phyloP scores from a whole-genome alignment of 495 filamentous ascomycete genomes.

The Hyaloscypha finlandica region DNA sequence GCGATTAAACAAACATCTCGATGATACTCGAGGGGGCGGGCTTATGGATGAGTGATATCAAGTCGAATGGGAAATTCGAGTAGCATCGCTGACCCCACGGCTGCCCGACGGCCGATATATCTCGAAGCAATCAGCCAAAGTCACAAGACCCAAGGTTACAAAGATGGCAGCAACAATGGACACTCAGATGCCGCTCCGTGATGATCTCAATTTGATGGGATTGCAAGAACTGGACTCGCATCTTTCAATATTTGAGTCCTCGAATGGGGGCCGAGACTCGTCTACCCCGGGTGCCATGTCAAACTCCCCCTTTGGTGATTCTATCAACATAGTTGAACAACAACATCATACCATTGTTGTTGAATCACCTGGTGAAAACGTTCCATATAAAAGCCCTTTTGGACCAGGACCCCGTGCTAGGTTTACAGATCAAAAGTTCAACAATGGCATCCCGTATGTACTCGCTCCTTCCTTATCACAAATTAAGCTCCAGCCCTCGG shows the following conservation, averaged over 20 bases:
- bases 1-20: constrained; percentile 13
- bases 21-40: constrained; percentile 22
- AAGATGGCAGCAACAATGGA: constrained; percentile 33
- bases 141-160: constrained; percentile 19
- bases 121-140: constrained; percentile 19
- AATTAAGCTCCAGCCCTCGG: constrained; percentile 9
- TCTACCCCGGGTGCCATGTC: constrained; percentile 28
- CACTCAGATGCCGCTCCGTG: constrained; percentile 25
- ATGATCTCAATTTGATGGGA: constrained; percentile 36
- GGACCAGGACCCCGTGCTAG: constrained; percentile 12
- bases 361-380: constrained; percentile 24
- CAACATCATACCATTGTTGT: constrained; percentile 29
- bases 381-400: constrained; percentile 13
- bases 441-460: constrained; percentile 22
- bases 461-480: constrained; percentile 20
- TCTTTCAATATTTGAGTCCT: constrained; percentile 29
- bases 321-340: constrained; percentile 18
- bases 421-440: constrained; percentile 15
- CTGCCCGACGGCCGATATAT: constrained; percentile 30
- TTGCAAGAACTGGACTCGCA: constrained; percentile 35
- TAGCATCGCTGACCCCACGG: constrained; percentile 25
- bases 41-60: constrained; percentile 27
- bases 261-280: constrained; percentile 21
- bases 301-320: constrained; percentile 24
- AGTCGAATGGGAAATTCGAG: constrained; percentile 28